A percentile compares a stretch with the other conserved stretches of the same genome.
phyloP scores from a whole-genome alignment of 179 eudicot genomes.

The Pouteria campechiana region DNA sequence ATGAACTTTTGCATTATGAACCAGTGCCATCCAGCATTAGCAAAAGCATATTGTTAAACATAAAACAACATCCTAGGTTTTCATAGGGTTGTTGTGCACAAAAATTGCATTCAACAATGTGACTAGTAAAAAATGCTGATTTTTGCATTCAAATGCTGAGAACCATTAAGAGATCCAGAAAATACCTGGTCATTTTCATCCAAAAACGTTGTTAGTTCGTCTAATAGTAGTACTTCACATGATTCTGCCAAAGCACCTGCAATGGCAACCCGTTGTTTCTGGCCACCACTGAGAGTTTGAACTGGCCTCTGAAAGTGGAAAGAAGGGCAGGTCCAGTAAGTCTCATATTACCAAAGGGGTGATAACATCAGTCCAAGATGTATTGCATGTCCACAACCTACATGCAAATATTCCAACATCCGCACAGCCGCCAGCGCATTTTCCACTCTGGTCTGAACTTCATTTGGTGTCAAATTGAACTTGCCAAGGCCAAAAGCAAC shows the following conservation, averaged over 20 bases:
- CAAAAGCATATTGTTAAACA: too few species aligned
- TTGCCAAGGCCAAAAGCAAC: constrained; percentile 96
- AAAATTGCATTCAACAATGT: too few species aligned
- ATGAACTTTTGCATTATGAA: too few species aligned
- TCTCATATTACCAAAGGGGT: too few species aligned
- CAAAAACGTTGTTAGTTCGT: constrained; percentile 95
- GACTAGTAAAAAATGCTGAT: too few species aligned
- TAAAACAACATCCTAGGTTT: too few species aligned
- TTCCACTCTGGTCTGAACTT: constrained; percentile 48
- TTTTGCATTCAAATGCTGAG: too few species aligned
- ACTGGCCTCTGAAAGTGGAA: constrained; percentile 53
- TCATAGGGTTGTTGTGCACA: too few species aligned
- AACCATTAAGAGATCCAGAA: too few species aligned
- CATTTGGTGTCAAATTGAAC: constrained; percentile 44
- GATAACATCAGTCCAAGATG: too few species aligned
- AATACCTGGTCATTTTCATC: constrained; percentile 91
- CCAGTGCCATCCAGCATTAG: too few species aligned
- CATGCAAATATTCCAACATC: constrained; percentile 72
- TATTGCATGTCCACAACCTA: constrained; percentile 11
- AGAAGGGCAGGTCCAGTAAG: constrained; percentile 3
- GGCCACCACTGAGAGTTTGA: constrained; percentile 98
- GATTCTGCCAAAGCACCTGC: constrained; percentile 99
- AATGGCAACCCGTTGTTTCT: constrained; percentile 95
- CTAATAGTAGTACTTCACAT: constrained; percentile 77
- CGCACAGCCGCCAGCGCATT: constrained; percentile 77